Conservation (phyloP, 2,329 filamentous ascomycete genomes). For the Nemania sp. region DNA sequence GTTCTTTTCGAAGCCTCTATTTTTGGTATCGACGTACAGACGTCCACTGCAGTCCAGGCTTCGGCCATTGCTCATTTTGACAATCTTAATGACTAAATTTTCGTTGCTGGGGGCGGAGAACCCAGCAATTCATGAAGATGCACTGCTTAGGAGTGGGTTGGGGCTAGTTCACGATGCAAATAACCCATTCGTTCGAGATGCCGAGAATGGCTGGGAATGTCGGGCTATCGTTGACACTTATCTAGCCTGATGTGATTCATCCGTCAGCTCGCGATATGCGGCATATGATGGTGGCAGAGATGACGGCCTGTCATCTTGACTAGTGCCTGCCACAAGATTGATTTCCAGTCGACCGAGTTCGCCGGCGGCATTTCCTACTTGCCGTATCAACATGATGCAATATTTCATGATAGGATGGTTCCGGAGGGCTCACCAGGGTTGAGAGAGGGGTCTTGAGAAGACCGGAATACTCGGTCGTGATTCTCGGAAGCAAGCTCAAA, state of each 20-base stretch:
- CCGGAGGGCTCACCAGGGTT: background rate
- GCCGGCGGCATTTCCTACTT: background rate
- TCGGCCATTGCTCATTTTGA: constrained; percentile 20
- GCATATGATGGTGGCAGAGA: constrained; percentile 11
- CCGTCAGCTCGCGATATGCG: constrained; percentile 9
- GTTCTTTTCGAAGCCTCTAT: constrained; percentile 12
- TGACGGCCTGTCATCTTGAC: constrained; percentile 6
- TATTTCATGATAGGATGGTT: background rate
- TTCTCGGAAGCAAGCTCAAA: background rate
- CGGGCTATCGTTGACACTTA: constrained; percentile 3
- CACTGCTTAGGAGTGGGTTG: background rate
- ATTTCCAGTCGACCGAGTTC: constrained; percentile 1
- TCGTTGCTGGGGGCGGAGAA: constrained; percentile 4
- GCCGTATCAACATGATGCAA: background rate
- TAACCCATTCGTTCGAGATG: constrained; percentile 4
- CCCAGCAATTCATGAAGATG: background rate
- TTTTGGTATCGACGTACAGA: constrained; percentile 16
- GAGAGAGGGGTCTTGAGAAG: constrained; percentile 9
- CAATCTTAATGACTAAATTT: constrained; percentile 10
- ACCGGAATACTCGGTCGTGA: background rate
- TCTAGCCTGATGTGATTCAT: constrained; percentile 15
- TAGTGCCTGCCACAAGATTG: background rate
- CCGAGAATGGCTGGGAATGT: constrained; percentile 1
- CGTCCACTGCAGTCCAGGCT: constrained; percentile 17
- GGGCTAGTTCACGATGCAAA: constrained; percentile 9